Conservation (phyloP, 2,329 filamentous ascomycete species). For the Xylariales sp. region DNA sequence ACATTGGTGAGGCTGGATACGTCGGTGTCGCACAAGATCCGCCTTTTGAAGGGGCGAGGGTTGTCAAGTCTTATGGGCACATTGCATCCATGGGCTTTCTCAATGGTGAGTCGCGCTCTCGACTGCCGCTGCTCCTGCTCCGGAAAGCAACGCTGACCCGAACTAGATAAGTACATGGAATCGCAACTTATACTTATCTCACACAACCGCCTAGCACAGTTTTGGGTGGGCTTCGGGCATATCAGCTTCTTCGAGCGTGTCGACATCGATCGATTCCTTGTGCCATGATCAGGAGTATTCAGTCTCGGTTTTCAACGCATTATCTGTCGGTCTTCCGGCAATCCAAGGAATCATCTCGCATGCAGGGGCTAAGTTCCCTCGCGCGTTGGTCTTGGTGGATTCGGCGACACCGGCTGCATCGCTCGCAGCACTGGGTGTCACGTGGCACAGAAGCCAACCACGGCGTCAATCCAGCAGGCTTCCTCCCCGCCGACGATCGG, state of each 20-base stretch:
- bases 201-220: constrained; percentile 71
- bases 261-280: constrained; percentile 49
- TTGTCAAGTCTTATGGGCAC: constrained; percentile 72
- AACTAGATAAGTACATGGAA: constrained; percentile 69
- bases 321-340: no score
- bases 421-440: no score
- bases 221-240: constrained; percentile 65
- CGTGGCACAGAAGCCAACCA: no score
- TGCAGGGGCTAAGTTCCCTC: no score
- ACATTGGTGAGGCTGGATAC: constrained; percentile 65
- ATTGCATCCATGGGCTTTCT: constrained; percentile 69
- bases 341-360: no score
- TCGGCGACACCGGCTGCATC: no score
- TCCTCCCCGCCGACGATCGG: no score
- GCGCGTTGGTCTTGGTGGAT: no score
- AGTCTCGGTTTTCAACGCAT: no score
- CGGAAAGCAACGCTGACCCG: no score
- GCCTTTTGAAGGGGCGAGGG: constrained; percentile 67
- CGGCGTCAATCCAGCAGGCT: no score
- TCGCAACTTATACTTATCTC: constrained; percentile 76
- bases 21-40: constrained; percentile 60
- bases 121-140: no score
- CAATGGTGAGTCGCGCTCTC: constrained; percentile 55
- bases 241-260: constrained; percentile 59
- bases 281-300: constrained; percentile 13